Conservation (phyloP, 192 early-diverging fungal genomes). For the Podila horticola region DNA sequence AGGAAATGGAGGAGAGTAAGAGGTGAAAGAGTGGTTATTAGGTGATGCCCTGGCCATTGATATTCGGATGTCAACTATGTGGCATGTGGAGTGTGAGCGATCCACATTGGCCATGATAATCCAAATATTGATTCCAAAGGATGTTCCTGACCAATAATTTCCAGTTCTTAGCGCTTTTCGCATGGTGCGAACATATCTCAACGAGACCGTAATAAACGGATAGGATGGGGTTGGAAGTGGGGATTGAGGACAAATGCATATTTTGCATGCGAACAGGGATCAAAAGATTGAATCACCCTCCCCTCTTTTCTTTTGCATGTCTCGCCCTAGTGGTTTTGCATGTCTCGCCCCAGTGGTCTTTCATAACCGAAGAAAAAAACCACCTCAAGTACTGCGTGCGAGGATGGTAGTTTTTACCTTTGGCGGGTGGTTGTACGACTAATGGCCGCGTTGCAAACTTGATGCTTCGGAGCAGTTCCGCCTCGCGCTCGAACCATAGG, state of each 20-base stretch:
- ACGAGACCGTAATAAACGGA: not conserved
- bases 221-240: not conserved
- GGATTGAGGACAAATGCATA: not conserved
- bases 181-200: not conserved
- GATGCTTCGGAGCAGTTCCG: slow-evolving; percentile 54
- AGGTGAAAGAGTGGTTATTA: not conserved
- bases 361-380: not conserved
- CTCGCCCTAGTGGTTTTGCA: not conserved
- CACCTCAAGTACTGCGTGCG: not conserved
- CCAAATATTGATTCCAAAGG: not conserved
- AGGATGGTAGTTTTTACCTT: slow-evolving; percentile 7
- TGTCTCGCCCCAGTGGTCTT: not conserved
- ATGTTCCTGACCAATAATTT: not conserved
- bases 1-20: not conserved
- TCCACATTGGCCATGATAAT: too few species aligned
- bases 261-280: too few species aligned
- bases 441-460: slow-evolving; percentile 49
- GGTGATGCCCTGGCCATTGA: not conserved
- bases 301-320: too few species aligned
- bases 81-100: too few species aligned
- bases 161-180: not conserved
- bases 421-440: slow-evolving; percentile 43
- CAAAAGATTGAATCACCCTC: not conserved
- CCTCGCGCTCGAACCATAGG: slow-evolving; percentile 58
- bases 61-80: too few species aligned